phyloP scores from a whole-genome alignment of 192 early-diverging fungal species.

The Cetraspora pellucida region DNA sequence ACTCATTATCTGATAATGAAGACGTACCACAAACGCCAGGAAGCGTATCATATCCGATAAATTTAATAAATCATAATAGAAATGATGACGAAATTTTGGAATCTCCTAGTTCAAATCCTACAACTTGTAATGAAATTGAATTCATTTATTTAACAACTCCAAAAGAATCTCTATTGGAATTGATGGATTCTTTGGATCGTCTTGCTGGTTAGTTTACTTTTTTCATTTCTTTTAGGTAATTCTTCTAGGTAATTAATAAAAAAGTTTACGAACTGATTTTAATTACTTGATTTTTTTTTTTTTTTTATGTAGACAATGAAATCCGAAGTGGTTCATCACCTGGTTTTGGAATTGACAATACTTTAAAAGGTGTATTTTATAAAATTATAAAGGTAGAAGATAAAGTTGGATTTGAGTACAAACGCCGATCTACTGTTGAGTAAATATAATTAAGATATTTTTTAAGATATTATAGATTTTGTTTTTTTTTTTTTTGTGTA shows the following conservation, averaged over 20 bases:
- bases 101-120: not conserved
- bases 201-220: constrained; percentile 3
- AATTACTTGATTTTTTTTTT: not conserved
- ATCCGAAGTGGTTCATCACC: not conserved
- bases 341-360: not conserved
- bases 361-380: constrained; percentile 5
- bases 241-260: too few relatives aligned
- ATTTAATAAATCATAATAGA: not conserved
- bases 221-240: not conserved
- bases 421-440: not conserved
- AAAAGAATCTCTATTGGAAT: not conserved
- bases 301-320: not conserved
- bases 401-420: not conserved
- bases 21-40: not conserved
- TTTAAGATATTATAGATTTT: too few relatives aligned
- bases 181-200: constrained; percentile 12
- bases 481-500: too few relatives aligned
- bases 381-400: not conserved
- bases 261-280: too few relatives aligned
- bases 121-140: constrained; percentile 14
- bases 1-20: not conserved
- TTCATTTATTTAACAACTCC: constrained; percentile 5
- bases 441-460: not conserved
- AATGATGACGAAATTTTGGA: not conserved
- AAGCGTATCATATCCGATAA: not conserved